Conservation (phyloP, 2,329 filamentous ascomycete species). For the Endocalyx cinctus region DNA sequence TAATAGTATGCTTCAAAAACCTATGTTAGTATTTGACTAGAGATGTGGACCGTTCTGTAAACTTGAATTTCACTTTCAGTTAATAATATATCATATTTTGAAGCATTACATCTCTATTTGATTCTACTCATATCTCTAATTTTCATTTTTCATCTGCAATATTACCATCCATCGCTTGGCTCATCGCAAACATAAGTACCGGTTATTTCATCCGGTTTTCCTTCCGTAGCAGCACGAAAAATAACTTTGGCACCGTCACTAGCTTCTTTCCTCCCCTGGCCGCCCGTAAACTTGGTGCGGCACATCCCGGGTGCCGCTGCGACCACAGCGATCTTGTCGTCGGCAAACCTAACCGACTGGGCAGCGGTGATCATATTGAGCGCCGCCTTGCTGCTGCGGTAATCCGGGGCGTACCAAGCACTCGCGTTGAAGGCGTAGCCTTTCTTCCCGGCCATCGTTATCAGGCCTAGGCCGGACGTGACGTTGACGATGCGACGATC, state of each 20-base stretch:
- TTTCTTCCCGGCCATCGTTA: not conserved
- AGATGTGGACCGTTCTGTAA: no score
- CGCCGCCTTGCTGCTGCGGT: constrained; percentile 6
- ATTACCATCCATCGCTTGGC: no score
- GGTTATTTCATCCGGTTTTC: no score
- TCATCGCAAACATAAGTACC: no score
- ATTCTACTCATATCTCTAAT: no score
- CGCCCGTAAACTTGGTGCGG: not conserved
- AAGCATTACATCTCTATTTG: no score
- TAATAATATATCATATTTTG: no score
- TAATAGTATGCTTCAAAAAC: no score
- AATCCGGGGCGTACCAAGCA: not conserved
- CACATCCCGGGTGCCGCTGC: not conserved
- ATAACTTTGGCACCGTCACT: not conserved
- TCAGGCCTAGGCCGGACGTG: constrained; percentile 1
- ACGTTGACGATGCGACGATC: constrained; percentile 6
- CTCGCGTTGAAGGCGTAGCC: not conserved
- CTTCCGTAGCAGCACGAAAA: not conserved
- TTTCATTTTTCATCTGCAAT: no score
- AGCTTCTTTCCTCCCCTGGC: not conserved
- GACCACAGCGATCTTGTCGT: constrained; percentile 18
- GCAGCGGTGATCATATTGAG: constrained; percentile 4
- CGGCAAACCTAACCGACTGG: constrained; percentile 14
- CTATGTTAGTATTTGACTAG: no score
- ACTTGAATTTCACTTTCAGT: no score